Evolutionary conservation across 257 asterid species (phyloP).

Genomic region (Lycium ferocissimum): DNA sequence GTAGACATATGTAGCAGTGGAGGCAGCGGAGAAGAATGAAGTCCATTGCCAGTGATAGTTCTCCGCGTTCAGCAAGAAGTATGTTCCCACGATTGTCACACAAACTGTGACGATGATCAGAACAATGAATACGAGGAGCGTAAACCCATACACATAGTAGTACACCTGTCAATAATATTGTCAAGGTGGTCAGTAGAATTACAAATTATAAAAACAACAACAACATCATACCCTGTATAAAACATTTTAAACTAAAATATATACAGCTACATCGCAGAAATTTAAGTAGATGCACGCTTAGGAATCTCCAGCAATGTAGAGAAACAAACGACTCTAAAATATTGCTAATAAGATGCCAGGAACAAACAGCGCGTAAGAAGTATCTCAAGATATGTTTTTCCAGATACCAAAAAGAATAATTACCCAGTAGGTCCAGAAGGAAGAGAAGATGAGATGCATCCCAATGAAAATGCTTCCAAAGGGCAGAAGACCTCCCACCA

Average conservation of each 20-base stretch:
- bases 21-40: slow-evolving; percentile 78
- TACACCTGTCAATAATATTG: slow-evolving; percentile 52
- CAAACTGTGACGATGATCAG: slow-evolving; percentile 81
- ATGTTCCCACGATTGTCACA: slow-evolving; percentile 81
- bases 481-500: slow-evolving; percentile 87
- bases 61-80: slow-evolving; percentile 84
- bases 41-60: slow-evolving; percentile 93
- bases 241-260: background rate
- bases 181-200: background rate
- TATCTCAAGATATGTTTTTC: background rate
- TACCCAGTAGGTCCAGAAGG: slow-evolving; percentile 94
- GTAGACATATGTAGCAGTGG: slow-evolving; percentile 74
- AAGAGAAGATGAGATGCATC: slow-evolving; percentile 81
- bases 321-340: background rate
- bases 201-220: too few relatives aligned
- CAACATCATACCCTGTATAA: background rate
- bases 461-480: slow-evolving; percentile 85
- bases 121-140: slow-evolving; percentile 80
- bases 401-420: background rate
- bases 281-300: background rate
- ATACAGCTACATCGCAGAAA: background rate
- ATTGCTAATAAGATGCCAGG: background rate
- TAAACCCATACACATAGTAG: slow-evolving; percentile 86
- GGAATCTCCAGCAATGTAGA: background rate
- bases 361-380: background rate